Evolutionary conservation across 2,329 filamentous ascomycete species (phyloP), one percentile per base, ranked within the genome.

Genomic region (Coniochaeta sp.): DNA sequence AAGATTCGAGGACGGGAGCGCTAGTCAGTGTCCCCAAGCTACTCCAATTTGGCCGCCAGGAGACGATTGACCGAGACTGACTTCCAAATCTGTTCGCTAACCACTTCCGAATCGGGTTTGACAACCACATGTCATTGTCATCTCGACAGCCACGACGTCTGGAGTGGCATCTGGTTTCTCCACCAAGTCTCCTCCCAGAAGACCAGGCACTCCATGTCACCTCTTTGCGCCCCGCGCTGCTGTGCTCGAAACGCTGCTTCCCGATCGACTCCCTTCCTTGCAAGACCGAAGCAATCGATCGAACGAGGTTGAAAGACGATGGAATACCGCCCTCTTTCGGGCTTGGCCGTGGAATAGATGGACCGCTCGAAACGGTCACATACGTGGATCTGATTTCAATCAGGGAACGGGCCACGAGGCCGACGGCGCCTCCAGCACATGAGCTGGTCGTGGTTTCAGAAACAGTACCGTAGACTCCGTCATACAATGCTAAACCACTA

Each of bases 21-120:
- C 3, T 26, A 6, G 38, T 42, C 38, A 42, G 38, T 42, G 38
- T 42, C 12, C 38, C 20, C 38, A 14, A 42, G 20, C 20, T 26
- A 12, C 20, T 42, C 38, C 22, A 14, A 14, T 42, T 42, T 24
- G 10, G 38, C 38, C 38, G 14, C 20, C 12, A 6, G n/a, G 22
- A 26, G 3, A 14, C 12, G 20, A 14, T 26, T 18, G 18, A 24
- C 35, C 2, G 52, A 60, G 57, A 54, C 46, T 33, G 45, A 38
- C 52, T 61, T 58, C 63, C 60, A 56, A 48, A 60, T 62, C 55
- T 52, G 59, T 61, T 65, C 59, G 64, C 64, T 68, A 64, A 68
- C 55, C 56, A 55, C 53, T 65, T 60, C 65, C 64, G 24, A 56
- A 65, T 64, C 46, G 56, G 61, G 59, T 40, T 30, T 52, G 33